Percentiles rank a stretch among this genome's conserved stretches.
Conservation (phyloP, 192 early-diverging fungal genomes). For the Glomus cerebriforme region DNA sequence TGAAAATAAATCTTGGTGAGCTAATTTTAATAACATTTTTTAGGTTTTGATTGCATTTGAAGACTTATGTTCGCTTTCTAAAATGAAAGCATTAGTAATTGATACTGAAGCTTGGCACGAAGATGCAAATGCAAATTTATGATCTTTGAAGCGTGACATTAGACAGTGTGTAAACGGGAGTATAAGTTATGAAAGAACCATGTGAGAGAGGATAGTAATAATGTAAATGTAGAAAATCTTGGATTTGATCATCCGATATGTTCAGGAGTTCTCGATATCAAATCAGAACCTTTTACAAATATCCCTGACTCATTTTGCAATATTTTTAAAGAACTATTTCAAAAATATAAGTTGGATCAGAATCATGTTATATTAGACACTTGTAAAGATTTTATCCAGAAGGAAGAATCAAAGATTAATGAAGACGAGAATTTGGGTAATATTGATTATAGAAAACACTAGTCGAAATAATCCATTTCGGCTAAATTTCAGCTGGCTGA, state of each 20-base stretch:
- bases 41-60: neutral
- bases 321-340: constrained; percentile 17
- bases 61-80: constrained; percentile 5
- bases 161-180: neutral
- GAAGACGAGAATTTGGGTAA: constrained; percentile 3
- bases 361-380: no score
- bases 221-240: neutral
- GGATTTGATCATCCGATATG: no score
- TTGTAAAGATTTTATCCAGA: no score
- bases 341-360: no score
- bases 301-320: neutral
- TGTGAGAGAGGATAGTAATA: constrained; percentile 13
- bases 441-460: neutral
- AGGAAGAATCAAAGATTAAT: no score
- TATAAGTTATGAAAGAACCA: neutral
- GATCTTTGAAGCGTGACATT: constrained; percentile 20
- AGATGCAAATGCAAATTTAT: no score
- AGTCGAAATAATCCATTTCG: no score
- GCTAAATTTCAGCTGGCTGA: no score
- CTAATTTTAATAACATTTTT: neutral
- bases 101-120: no score
- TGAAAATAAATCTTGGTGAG: neutral
- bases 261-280: constrained; percentile 2
- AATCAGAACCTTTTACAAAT: constrained; percentile 17
- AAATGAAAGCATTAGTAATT: constrained; percentile 22